A percentile compares a stretch with the other conserved stretches of the same genome.
Evolutionary conservation across 768 basidiomycete genomes (phyloP).

Genomic region (Tulasnella sp.): DNA sequence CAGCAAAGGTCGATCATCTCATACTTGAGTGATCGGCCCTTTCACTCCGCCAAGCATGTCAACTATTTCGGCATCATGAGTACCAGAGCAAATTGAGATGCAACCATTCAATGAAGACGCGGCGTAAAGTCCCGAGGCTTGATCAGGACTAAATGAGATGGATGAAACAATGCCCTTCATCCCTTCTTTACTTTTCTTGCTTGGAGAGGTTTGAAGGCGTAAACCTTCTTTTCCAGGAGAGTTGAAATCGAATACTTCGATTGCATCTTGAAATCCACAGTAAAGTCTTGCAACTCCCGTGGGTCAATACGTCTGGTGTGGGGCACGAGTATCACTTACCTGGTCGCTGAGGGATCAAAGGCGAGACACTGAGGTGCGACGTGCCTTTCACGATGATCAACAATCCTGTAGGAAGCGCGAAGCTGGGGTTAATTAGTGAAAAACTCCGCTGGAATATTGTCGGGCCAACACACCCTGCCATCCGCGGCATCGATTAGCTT

Average conservation of each 20-base stretch:
- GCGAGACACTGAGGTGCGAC: slow-evolving; percentile 75
- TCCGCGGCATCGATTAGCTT: slow-evolving; percentile 68
- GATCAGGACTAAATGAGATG: slow-evolving; percentile 59
- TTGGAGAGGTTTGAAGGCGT: slow-evolving; percentile 54
- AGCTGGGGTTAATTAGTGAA: slow-evolving; percentile 35
- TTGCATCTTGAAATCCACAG: slow-evolving; percentile 74
- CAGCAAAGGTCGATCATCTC: too few relatives aligned
- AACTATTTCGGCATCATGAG: too few relatives aligned
- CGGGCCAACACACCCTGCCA: slow-evolving; percentile 42
- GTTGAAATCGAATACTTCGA: slow-evolving; percentile 71
- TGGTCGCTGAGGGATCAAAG: slow-evolving; percentile 56
- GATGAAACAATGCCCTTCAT: slow-evolving; percentile 90
- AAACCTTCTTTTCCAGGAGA: slow-evolving; percentile 62
- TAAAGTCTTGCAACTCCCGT: slow-evolving; percentile 44
- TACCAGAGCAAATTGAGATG: too few relatives aligned
- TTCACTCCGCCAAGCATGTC: too few relatives aligned
- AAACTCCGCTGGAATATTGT: background rate
- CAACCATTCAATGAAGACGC: slow-evolving; percentile 75
- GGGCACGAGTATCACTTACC: slow-evolving; percentile 31
- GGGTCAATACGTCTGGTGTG: background rate
- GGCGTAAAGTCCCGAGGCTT: slow-evolving; percentile 48
- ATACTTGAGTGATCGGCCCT: too few relatives aligned
- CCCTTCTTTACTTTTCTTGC: slow-evolving; percentile 68
- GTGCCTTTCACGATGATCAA: slow-evolving; percentile 87
- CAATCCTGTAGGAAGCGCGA: slow-evolving; percentile 79